Conservation (phyloP, 441 rosid genomes). For the Pelargonium cotyledonis region DNA sequence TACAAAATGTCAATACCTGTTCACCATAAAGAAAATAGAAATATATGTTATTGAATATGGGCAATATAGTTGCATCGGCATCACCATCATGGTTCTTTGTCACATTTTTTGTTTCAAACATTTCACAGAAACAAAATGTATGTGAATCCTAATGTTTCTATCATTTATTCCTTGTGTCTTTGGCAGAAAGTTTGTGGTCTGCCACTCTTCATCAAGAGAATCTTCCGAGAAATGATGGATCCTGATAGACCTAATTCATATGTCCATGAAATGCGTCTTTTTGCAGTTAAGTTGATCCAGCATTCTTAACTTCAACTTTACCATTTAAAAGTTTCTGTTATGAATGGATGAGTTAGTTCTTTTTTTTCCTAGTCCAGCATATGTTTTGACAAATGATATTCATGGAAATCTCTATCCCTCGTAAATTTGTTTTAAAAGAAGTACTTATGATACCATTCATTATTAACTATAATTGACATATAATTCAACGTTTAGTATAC, state of each 20-base stretch:
- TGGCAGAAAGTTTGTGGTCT: constrained; percentile 53
- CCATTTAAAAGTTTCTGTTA: background rate
- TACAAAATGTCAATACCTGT: too few species aligned
- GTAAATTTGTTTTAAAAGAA: too few species aligned
- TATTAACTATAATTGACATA: too few species aligned
- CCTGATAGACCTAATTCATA: constrained; percentile 48
- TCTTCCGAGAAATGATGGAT: constrained; percentile 57
- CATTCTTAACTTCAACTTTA: background rate
- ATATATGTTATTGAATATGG: background rate
- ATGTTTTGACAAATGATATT: too few species aligned
- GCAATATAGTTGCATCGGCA: background rate
- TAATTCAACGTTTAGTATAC: too few species aligned
- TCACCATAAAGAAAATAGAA: too few species aligned
- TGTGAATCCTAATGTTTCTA: constrained; percentile 11
- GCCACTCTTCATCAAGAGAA: constrained; percentile 60
- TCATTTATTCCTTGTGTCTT: constrained; percentile 19
- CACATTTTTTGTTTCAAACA: constrained; percentile 6
- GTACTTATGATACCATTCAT: too few species aligned
- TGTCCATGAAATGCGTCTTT: constrained; percentile 54
- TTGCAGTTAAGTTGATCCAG: constrained; percentile 52
- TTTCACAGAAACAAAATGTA: constrained; percentile 4
- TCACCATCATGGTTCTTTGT: constrained; percentile 3
- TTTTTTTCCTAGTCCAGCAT: too few species aligned
- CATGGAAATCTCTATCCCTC: too few species aligned
- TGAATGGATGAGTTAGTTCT: background rate